Percentiles rank a stretch among this genome's conserved stretches.
These are phyloP conservation scores for Colletotrichum godetiae DNA, from an alignment of 2,329 filamentous ascomycete genomes.

Conservation along the genomic window DNA sequence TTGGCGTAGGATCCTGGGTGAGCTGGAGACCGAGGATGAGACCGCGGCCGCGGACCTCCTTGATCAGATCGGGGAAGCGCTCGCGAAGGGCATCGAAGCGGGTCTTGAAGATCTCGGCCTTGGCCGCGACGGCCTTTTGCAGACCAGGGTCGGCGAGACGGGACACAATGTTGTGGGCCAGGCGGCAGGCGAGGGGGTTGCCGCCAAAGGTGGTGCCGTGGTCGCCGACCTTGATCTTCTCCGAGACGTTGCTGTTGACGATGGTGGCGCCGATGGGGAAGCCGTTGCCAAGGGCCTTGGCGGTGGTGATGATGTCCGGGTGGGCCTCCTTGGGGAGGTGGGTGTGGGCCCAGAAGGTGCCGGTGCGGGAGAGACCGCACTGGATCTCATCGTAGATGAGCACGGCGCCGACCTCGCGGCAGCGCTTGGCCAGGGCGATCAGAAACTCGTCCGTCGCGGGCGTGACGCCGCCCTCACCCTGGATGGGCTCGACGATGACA, in stretches of 20 bases:
- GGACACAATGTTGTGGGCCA: constrained; percentile 87
- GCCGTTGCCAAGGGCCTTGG: constrained; percentile 96
- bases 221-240: constrained; percentile 72
- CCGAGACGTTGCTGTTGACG: constrained; percentile 52
- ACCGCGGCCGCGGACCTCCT: constrained; percentile 84
- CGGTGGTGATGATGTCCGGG: constrained; percentile 92
- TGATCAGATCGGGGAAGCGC: constrained; percentile 75
- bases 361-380: constrained; percentile 89
- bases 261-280: constrained; percentile 87
- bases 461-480: constrained; percentile 94
- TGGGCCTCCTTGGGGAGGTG: constrained; percentile 82
- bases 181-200: constrained; percentile 85
- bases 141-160: constrained; percentile 79
- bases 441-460: constrained; percentile 87
- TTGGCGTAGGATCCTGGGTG: constrained; percentile 74
- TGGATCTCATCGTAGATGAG: constrained; percentile 98
- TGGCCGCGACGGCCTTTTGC: constrained; percentile 75
- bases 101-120: constrained; percentile 63
- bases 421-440: constrained; percentile 82
- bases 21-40: constrained; percentile 91
- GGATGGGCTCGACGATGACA: constrained; percentile 96
- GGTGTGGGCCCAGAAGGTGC: constrained; percentile 89
- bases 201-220: constrained; percentile 96
- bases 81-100: constrained; percentile 60
- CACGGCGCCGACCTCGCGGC: constrained; percentile 87